Base-by-base conservation (phyloP, 2,329 filamentous ascomycete genomes). In the Sclerotinia borealis region DNA sequence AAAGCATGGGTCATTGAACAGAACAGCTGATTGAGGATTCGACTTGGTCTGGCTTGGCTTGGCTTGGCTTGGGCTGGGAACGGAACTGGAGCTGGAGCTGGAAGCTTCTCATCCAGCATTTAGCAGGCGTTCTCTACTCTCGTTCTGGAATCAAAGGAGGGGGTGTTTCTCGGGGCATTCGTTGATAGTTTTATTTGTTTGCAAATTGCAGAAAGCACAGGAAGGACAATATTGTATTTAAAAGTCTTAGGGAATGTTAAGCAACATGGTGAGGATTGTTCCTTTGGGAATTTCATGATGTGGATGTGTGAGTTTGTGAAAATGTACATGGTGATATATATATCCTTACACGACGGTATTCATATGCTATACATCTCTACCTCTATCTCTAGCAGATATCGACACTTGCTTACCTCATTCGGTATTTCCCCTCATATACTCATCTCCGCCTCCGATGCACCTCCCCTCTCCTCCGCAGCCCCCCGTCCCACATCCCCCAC, bases 401-500 rank as follows among this genome's bases (percentile, higher is more conserved):
- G 1, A 45, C 15, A 45, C 13, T 6, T 25, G 11, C 27, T 6
- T 15, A 22, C 11, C 29, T 22, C 15, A 34, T 22, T 34, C 0
- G n/a, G 47, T 15, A 45, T 29, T 29, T 34, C 31, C 15, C 4
- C 7, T 19, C 19, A n/a, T 15, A 17, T 36, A 27, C 13, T 22
- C 22, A n/a, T 19, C 27, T 48, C 22, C 34, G 7, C 11, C 31
- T 36, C 1, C 22, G n/a, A n/a, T 2, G 7, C 10, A 19, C 41
- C 13, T 15, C 19, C 36, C n/a, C 41, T 34, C 19, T n/a, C 31
- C 29, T 29, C 31, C 3, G 47, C 31, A 7, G 34, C 37, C 15
- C 61, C 61, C 9, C 49, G 19, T 37, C 71, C 73, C 60, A 74
- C 80, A 75, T 98, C 95, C 2, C 75, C 74, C 8, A 97, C 83